These are phyloP conservation scores for Neofusicoccum kwambonambiense DNA, from an alignment of 2,329 filamentous ascomycete species.

Conservation along the genomic window DNA sequence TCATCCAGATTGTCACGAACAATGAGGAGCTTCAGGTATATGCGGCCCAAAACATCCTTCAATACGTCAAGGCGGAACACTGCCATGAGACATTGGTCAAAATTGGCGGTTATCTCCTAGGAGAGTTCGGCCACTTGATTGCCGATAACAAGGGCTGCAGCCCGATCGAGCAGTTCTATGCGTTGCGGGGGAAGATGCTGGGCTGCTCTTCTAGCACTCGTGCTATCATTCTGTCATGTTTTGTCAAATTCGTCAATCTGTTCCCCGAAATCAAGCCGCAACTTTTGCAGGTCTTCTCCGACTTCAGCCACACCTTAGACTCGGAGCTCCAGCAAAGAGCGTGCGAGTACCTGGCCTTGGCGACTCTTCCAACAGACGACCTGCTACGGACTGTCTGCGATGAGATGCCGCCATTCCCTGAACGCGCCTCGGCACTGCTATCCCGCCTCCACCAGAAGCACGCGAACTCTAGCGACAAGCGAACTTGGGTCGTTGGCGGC, in stretches of 20 bases:
- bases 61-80: constrained; percentile 88
- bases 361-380: constrained; percentile 83
- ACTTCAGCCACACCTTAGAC: constrained; percentile 92
- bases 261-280: constrained; percentile 99
- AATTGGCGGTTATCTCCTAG: constrained; percentile 93
- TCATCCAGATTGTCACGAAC: constrained; percentile 98
- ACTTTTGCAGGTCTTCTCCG: constrained; percentile 81
- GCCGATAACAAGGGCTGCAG: constrained; percentile 90
- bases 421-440: constrained; percentile 85
- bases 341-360: constrained; percentile 88
- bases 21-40: constrained; percentile 98
- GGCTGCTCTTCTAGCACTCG: constrained; percentile 85
- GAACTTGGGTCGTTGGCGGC: constrained; percentile 96
- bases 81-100: constrained; percentile 98
- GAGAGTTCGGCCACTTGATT: constrained; percentile 95
- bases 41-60: constrained; percentile 86
- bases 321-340: constrained; percentile 94
- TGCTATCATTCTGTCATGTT: constrained; percentile 91
- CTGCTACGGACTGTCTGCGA: constrained; percentile 91
- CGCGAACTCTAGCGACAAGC: constrained; percentile 86
- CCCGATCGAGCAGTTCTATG: constrained; percentile 95
- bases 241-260: constrained; percentile 96
- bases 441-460: constrained; percentile 94
- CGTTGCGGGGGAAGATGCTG: constrained; percentile 84
- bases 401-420: constrained; percentile 98